Base-by-base conservation (phyloP, 805 yeast genomes). In the Naumovozyma castellii region DNA sequence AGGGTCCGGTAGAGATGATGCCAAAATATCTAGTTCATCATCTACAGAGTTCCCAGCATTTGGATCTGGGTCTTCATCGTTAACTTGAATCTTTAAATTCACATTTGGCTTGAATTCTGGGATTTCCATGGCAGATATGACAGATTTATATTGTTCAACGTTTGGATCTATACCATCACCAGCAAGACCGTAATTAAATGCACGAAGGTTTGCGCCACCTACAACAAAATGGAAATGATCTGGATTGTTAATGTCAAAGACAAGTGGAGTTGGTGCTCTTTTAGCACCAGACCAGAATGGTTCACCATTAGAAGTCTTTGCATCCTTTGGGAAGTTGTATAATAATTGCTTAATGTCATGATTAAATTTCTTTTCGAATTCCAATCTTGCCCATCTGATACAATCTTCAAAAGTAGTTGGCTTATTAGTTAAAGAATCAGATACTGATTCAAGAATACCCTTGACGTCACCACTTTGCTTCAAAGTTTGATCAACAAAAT, bases 241-340 rank as follows among this genome's bases (percentile, higher is more conserved):
- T 10, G 71, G 70, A 57, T 86, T 77, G 53, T 76, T 67, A 49
- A 82, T 70, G 56, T 87, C 90, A 59, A 92, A 87, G 12, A 48
- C 68, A 46, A 87, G 71, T n/a, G 95, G 85, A 34, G 72, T 75
- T 36, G 99, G 99, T 15, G 95, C 95, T 61, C 97, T 80, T 66
- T 92, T 92, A 27, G 97, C 92, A 41, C 97, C 96, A 16, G 95
- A 76, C 99, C 99, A 92, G 66, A 92, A 92, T 51, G 94, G 92
- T 25, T 80, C 87, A 40, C 98, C 98, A 37, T 72, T 72, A 0
- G 95, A 77, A 3, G 96, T 92, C 34, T 73, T 79, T 3, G 97
- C 92, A 64, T 92, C 98, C 44, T 74, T 76, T 16, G 99, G 99
- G 75, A 92, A 92, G 60, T 90, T 92, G 71, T 75, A 92, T 49